A percentile compares a stretch with the other conserved stretches of the same genome.
These are phyloP conservation scores for Kwoniella dendrophila DNA, from an alignment of 768 basidiomycete species.

Conservation along the genomic window DNA sequence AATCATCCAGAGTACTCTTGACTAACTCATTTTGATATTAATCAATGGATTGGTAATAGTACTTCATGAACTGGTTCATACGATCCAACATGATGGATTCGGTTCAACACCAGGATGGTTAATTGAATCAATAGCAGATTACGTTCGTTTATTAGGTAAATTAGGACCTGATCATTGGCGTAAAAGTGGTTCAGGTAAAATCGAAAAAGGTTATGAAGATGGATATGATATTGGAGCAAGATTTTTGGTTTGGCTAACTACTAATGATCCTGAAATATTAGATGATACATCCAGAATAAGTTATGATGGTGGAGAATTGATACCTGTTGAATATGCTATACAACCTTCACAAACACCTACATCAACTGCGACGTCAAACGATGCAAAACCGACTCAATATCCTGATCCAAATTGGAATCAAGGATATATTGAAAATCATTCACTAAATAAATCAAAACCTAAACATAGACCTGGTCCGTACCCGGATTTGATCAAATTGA, in stretches of 20 bases:
- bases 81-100: slow-evolving; percentile 44
- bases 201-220: slow-evolving; percentile 42
- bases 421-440: not conserved
- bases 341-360: not conserved
- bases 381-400: slow-evolving; percentile 6
- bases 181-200: slow-evolving; percentile 32
- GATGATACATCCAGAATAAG: not conserved
- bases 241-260: slow-evolving; percentile 39
- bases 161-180: slow-evolving; percentile 44
- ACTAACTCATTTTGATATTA: no score
- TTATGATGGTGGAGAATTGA: not conserved
- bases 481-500: slow-evolving; percentile 30
- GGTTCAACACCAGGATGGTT: slow-evolving; percentile 41
- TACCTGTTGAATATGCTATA: not conserved
- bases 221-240: slow-evolving; percentile 45
- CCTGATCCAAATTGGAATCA: not conserved
- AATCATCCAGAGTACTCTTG: no score
- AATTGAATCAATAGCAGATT: slow-evolving; percentile 45
- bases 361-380: not conserved
- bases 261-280: not conserved
- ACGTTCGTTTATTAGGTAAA: slow-evolving; percentile 31
- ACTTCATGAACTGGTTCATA: slow-evolving; percentile 47
- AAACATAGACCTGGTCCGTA: slow-evolving; percentile 25
- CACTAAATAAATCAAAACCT: not conserved
- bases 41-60: slow-evolving; percentile 21